Evolutionary conservation across 2,329 filamentous ascomycete species (phyloP), one percentile per base, ranked within the genome.

Genomic region (Botrytis galanthina): DNA sequence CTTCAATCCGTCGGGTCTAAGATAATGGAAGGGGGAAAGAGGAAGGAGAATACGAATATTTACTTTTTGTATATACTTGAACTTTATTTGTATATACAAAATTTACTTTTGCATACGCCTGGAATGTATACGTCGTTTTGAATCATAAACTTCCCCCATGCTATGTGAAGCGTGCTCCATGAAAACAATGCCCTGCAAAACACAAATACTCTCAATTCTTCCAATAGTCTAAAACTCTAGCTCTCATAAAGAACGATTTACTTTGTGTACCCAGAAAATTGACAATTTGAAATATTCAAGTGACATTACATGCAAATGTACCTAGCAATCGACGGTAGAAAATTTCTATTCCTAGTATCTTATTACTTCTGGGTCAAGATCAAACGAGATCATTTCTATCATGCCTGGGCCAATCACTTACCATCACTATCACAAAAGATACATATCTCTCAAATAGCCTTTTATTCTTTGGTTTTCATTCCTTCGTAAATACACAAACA

Each of bases 151-250:
- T 0, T 22, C 10, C 10, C 6, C 37, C 32, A 68, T 68, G 26
- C 1, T 14, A 26, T 16, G 18, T 69, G 10, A 22, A 22, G 16
- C 26, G 14, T 4, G 51, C 51, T 57, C 6, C 9, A 32, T 29
- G 14, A 29, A 29, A 29, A 4, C 7, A 57, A 57, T 57, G 16
- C 3, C 51, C 51, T 29, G n/a, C 51, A 29, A 9, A 14, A 29
- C 3, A 6, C n/a, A 3, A 32, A 57, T 29, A n/a, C 51, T 57
- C 14, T 32, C 1, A 18, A 57, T 57, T 0, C 3, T 32, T 18
- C 14, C 1, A 57, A 8, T 29, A 57, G 6, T 18, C 1, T 3
- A 2, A 57, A 2, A 57, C 0, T 57, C 0, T 6, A 3, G 29
- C n/a, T 29, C 18, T 57, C 3, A 57, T 29, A 0, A 7, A 29